Evolutionary conservation across 2,329 filamentous ascomycete species (phyloP), one percentile per base, ranked within the genome.

Genomic region (Aspergillus persii): DNA sequence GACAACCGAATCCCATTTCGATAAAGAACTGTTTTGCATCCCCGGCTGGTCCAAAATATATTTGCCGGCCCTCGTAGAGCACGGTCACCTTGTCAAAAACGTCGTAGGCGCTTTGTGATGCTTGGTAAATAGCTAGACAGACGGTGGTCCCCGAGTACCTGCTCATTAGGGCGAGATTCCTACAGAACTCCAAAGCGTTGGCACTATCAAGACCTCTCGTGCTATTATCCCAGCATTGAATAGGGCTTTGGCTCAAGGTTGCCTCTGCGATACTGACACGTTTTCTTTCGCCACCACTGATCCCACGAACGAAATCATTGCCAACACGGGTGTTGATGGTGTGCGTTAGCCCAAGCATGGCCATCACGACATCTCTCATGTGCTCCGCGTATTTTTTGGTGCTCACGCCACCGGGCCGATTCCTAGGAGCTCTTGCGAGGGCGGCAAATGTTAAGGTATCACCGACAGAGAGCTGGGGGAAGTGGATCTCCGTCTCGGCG

Each of bases 71-170:
- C 67, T 91, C 87, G 67, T 92, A 91, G 0, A 92, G 79, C 0
- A 93, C 86, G 0, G 86, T 80, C 0, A 85, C 85, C 69, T 91
- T 92, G 74, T 93, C 89, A 63, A 93, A 92, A 27, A 85, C 75
- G 51, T 87, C 82, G 56, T 80, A 81, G 11, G 80, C 76, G 30
- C 70, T 72, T 63, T 81, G 76, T 33, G 77, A 77, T 9, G 78
- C 79, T 63, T 81, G 79, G 66, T 86, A 87, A 9, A 47, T 47
- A 9, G 44, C 44, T 5, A 47, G 8, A 26, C 44, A 47, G 18
- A 27, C 18, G 8, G 44, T 47, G 8, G 44, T 47, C 7, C 44
- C 44, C 4, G 44, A 23, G 8, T 47, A 47, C 18, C 26, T 11
- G 11, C 44, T 47, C 6, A 47, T 47, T 11, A 26, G 26, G 11